Percentiles rank a stretch among this genome's conserved stretches.
Conservation (phyloP, 2,329 filamentous ascomycete genomes). For the Cyanodermella asteris region DNA sequence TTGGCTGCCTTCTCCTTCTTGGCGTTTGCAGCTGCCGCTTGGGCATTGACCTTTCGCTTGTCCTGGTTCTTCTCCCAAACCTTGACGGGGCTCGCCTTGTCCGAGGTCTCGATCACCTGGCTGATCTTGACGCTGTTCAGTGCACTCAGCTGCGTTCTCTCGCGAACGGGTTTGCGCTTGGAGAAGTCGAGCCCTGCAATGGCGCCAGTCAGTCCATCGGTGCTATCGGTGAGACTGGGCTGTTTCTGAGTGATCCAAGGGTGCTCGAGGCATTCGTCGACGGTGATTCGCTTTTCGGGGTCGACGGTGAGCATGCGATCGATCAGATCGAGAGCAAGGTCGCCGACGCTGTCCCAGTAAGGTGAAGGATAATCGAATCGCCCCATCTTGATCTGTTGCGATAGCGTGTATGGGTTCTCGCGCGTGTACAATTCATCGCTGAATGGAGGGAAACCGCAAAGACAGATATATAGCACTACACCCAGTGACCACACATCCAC, state of each 20-base stretch:
- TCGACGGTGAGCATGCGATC: slow-evolving; percentile 87
- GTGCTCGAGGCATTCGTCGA: slow-evolving; percentile 78
- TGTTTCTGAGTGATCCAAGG: slow-evolving; percentile 56
- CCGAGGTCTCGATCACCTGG: slow-evolving; percentile 33
- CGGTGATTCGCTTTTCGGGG: slow-evolving; percentile 58
- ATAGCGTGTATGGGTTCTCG: slow-evolving; percentile 68
- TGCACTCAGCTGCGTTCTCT: slow-evolving; percentile 65
- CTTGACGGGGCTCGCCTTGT: slow-evolving; percentile 40
- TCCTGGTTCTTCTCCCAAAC: slow-evolving; percentile 51
- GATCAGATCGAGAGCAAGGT: slow-evolving; percentile 77
- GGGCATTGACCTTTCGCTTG: slow-evolving; percentile 22
- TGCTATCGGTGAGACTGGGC: slow-evolving; percentile 56
- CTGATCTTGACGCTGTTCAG: slow-evolving; percentile 54
- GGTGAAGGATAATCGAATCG: slow-evolving; percentile 88
- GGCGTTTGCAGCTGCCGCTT: slow-evolving; percentile 12
- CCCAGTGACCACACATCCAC: slow-evolving; percentile 94
- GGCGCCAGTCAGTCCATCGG: slow-evolving; percentile 75
- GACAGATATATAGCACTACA: slow-evolving; percentile 92
- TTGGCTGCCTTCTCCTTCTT: slow-evolving; percentile 6
- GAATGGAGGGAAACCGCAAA: slow-evolving; percentile 93
- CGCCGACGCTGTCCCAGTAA: slow-evolving; percentile 80
- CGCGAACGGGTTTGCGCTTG: slow-evolving; percentile 54
- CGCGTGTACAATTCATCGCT: slow-evolving; percentile 70
- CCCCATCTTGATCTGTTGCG: slow-evolving; percentile 74
- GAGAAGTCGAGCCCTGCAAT: slow-evolving; percentile 65